Percentiles rank a stretch among this genome's conserved stretches.
Evolutionary conservation across 345 rosid species (phyloP).

Genomic region (Sapria himalayana): DNA sequence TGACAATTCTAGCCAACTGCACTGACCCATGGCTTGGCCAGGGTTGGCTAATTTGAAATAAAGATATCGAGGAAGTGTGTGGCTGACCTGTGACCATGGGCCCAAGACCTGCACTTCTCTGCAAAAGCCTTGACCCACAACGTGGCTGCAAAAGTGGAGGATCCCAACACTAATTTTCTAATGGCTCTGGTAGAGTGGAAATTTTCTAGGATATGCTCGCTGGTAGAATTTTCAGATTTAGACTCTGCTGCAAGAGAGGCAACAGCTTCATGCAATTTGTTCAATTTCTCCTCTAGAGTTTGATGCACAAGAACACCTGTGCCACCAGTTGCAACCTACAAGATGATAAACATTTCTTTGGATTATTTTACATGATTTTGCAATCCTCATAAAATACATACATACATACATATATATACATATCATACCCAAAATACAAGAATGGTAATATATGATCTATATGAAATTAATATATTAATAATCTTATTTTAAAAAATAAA

Average conservation of each 20-base stretch:
- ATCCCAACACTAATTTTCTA: conserved; percentile 50
- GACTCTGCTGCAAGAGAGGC: conserved; percentile 40
- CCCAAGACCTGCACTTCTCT: conserved; percentile 46
- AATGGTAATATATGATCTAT: too few species aligned
- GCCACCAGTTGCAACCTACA: conserved; percentile 62
- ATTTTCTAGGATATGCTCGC: conserved; percentile 56
- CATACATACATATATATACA: background rate
- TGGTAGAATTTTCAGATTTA: conserved; percentile 28
- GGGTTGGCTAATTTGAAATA: too few species aligned
- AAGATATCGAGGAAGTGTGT: too few species aligned
- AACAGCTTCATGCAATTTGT: conserved; percentile 36
- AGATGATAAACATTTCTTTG: too few species aligned
- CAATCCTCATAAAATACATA: too few species aligned
- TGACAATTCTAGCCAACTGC: background rate
- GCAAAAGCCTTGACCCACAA: conserved; percentile 57
- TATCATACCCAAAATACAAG: background rate
- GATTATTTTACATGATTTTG: too few species aligned
- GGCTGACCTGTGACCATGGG: conserved; percentile 77
- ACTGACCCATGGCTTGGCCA: too few species aligned
- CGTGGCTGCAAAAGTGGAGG: conserved; percentile 41
- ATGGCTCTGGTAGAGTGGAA: conserved; percentile 69
- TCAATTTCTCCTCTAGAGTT: conserved; percentile 33
- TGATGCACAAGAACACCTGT: conserved; percentile 40
- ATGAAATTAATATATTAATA: background rate
- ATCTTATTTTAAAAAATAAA: background rate